These are phyloP conservation scores for Euphrasia confusa DNA, from an alignment of 257 asterid genomes.

Conservation along the genomic window DNA sequence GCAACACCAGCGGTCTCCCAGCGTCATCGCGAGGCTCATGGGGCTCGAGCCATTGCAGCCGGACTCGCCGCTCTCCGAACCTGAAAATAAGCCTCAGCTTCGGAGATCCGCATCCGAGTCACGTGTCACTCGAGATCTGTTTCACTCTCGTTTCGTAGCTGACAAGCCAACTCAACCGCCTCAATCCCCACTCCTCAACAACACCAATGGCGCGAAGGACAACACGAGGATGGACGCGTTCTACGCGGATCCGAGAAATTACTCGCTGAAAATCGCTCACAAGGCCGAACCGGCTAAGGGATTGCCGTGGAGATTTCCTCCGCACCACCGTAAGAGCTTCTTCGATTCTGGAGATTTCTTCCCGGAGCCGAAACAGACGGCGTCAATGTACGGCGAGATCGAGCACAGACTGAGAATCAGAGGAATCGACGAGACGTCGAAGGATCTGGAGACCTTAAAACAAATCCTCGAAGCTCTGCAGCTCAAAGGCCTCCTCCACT, in stretches of 20 bases:
- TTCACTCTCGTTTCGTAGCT: slow-evolving; percentile 42
- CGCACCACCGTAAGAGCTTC: slow-evolving; percentile 51
- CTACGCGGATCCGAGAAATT: slow-evolving; percentile 33
- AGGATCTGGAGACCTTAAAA: slow-evolving; percentile 78
- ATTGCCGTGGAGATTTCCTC: slow-evolving; percentile 51
- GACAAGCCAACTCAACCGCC: slow-evolving; percentile 35
- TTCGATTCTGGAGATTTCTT: slow-evolving; percentile 73
- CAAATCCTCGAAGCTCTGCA: slow-evolving; percentile 93
- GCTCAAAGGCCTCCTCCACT: slow-evolving; percentile 82
- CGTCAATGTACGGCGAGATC: slow-evolving; percentile 51
- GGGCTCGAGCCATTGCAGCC: slow-evolving; percentile 70
- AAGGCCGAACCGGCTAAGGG: slow-evolving; percentile 35
- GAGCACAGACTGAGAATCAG: slow-evolving; percentile 61
- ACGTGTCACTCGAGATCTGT: slow-evolving; percentile 68
- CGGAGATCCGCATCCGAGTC: slow-evolving; percentile 95
- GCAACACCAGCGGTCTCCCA: slow-evolving; percentile 48
- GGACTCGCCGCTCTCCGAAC: slow-evolving; percentile 36
- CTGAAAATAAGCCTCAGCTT: slow-evolving; percentile 54
- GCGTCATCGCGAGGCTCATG: slow-evolving; percentile 89
- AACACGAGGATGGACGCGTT: slow-evolving; percentile 15
- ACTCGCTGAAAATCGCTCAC: slow-evolving; percentile 25
- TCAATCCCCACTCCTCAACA: slow-evolving; percentile 16
- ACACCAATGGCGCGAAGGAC: slow-evolving; percentile 22
- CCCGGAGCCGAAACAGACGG: slow-evolving; percentile 66
- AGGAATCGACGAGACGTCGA: slow-evolving; percentile 72